Evolutionary conservation across 768 basidiomycete species (phyloP).

Genomic region (Suillus clintonianus): DNA sequence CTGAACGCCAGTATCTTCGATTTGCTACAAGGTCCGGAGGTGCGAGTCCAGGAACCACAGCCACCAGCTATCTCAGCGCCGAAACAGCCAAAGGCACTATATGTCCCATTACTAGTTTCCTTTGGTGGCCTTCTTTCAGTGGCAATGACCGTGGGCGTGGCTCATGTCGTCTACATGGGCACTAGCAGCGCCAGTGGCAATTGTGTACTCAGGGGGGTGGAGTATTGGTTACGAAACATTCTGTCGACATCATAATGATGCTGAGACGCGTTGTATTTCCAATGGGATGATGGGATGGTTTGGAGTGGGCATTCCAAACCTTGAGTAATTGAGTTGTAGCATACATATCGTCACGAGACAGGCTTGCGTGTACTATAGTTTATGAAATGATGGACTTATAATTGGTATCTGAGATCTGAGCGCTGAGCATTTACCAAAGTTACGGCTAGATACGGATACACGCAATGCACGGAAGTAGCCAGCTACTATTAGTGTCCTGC

Average conservation of each 20-base stretch:
- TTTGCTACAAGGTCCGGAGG: slow-evolving; percentile 21
- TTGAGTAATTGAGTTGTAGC: slow-evolving; percentile 1
- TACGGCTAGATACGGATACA: slow-evolving; percentile 8
- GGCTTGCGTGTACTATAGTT: neutral
- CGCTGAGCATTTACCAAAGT: neutral
- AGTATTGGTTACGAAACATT: neutral
- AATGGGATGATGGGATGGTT: neutral
- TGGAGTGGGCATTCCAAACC: neutral
- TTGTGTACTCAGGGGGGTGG: neutral
- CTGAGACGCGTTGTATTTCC: neutral
- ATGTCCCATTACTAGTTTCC: neutral
- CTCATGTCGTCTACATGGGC: neutral
- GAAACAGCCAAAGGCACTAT: neutral
- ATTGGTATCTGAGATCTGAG: neutral
- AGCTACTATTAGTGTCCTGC: slow-evolving; percentile 28
- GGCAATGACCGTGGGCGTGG: neutral
- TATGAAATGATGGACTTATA: neutral
- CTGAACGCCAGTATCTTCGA: slow-evolving; percentile 51
- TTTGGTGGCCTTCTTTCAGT: neutral
- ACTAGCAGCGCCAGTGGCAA: neutral
- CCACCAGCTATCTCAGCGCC: neutral
- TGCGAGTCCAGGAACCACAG: neutral
- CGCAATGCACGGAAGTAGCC: slow-evolving; percentile 27
- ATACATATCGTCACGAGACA: neutral
- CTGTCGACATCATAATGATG: neutral